Conservation (phyloP, 805 yeast genomes). For the Metschnikowia sp. region DNA sequence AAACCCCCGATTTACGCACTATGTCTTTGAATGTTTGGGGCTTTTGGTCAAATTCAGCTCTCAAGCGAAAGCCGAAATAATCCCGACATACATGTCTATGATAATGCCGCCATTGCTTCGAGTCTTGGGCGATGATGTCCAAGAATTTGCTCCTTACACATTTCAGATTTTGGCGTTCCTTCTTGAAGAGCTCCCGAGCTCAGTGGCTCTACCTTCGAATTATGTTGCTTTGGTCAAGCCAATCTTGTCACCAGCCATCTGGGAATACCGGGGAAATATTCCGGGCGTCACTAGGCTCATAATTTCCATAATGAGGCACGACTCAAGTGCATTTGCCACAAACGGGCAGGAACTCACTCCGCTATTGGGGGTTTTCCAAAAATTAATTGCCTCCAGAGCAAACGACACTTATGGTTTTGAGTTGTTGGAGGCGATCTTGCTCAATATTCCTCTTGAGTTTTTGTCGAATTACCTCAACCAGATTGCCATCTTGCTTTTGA, state of each 20-base stretch:
- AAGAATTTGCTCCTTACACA: conserved; percentile 90
- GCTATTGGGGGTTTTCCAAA: conserved; percentile 93
- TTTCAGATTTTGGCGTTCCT: conserved; percentile 85
- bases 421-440: conserved; percentile 64
- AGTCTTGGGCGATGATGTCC: conserved; percentile 78
- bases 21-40: conserved; percentile 83
- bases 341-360: conserved; percentile 54
- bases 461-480: conserved; percentile 61
- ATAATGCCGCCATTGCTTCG: conserved; percentile 65
- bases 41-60: conserved; percentile 56
- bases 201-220: conserved; percentile 54
- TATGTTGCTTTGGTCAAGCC: conserved; percentile 74
- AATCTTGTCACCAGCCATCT: conserved; percentile 79
- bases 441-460: conserved; percentile 47
- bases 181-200: conserved; percentile 56
- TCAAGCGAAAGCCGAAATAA: conserved; percentile 17
- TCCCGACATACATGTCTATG: conserved; percentile 39
- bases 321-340: conserved; percentile 37
- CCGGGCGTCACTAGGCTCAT: conserved; percentile 88
- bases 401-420: conserved; percentile 86
- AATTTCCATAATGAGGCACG: conserved; percentile 57
- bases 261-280: conserved; percentile 91
- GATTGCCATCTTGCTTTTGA: conserved; percentile 71
- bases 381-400: conserved; percentile 77
- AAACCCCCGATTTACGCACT: conserved; percentile 91